Evolutionary conservation across 148 eudicot genomes (phyloP).

Genomic region (Pharnaceum exiguum): DNA sequence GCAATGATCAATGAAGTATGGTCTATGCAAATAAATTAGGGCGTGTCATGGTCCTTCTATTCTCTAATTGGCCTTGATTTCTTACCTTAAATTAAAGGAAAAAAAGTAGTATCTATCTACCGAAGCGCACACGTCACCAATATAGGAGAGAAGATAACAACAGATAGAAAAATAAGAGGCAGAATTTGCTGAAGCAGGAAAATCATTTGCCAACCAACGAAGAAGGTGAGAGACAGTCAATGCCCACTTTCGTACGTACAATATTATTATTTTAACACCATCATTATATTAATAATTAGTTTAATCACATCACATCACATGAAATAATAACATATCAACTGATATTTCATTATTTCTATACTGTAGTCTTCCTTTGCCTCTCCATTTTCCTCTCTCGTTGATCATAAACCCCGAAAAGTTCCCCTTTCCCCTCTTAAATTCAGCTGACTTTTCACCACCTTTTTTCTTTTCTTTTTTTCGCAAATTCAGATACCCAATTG

Average conservation of each 20-base stretch:
- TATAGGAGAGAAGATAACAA: not conserved
- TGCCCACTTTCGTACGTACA: not conserved
- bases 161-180: not conserved
- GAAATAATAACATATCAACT: conserved; percentile 1
- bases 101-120: no score
- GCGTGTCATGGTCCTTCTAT: no score
- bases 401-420: conserved; percentile 16
- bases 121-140: conserved; percentile 23
- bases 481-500: not conserved
- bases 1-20: no score
- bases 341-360: not conserved
- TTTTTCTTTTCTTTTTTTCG: not conserved
- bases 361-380: not conserved
- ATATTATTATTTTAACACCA: not conserved
- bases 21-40: no score
- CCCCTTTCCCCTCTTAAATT: not conserved
- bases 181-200: conserved; percentile 1
- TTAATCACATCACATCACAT: conserved; percentile 7
- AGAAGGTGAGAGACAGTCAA: not conserved
- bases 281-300: not conserved
- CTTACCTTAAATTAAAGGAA: no score
- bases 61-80: no score
- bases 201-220: conserved; percentile 17
- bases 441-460: no score
- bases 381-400: not conserved